These are phyloP conservation scores for Leishmania guyanensis DNA, from an alignment of 208 protist genomes.

Conservation along the genomic window DNA sequence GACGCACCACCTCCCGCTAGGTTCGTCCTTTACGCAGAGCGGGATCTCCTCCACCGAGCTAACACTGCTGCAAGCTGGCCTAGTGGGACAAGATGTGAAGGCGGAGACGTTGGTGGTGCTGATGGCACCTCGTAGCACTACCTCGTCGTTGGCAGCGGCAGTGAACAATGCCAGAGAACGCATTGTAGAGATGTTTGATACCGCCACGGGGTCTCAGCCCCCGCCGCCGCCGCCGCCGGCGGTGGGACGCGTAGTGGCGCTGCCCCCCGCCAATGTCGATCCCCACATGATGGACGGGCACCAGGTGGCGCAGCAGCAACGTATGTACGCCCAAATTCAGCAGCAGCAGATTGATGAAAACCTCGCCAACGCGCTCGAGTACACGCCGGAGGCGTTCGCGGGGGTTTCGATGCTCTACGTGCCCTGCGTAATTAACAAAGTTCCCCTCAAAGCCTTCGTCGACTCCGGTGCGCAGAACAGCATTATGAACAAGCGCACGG, in stretches of 20 bases:
- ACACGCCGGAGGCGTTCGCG: slow-evolving; percentile 94
- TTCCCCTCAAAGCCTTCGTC: slow-evolving; percentile 95
- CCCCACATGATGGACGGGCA: slow-evolving; percentile 40
- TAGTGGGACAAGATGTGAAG: neutral
- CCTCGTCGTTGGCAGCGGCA: neutral
- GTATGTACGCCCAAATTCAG: slow-evolving; percentile 82
- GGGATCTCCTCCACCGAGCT: neutral
- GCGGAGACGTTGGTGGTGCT: slow-evolving; percentile 21
- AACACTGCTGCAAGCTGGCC: slow-evolving; percentile 10
- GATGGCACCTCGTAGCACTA: neutral
- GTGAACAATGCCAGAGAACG: neutral
- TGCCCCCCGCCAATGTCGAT: neutral
- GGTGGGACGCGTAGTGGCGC: neutral
- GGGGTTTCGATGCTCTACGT: slow-evolving; percentile 94
- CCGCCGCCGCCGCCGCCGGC: neutral
- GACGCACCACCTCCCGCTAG: neutral
- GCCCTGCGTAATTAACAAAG: slow-evolving; percentile 85
- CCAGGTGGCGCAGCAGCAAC: slow-evolving; percentile 73
- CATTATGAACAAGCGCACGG: slow-evolving; percentile 82
- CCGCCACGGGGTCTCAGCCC: neutral
- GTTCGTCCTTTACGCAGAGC: neutral
- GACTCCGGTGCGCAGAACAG: slow-evolving; percentile 89
- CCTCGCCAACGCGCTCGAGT: slow-evolving; percentile 89
- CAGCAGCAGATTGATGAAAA: slow-evolving; percentile 90
- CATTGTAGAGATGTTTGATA: slow-evolving; percentile 34